Evolutionary conservation across 306 rosid genomes (phyloP).

Genomic region (Vigna reflexopilosa): DNA sequence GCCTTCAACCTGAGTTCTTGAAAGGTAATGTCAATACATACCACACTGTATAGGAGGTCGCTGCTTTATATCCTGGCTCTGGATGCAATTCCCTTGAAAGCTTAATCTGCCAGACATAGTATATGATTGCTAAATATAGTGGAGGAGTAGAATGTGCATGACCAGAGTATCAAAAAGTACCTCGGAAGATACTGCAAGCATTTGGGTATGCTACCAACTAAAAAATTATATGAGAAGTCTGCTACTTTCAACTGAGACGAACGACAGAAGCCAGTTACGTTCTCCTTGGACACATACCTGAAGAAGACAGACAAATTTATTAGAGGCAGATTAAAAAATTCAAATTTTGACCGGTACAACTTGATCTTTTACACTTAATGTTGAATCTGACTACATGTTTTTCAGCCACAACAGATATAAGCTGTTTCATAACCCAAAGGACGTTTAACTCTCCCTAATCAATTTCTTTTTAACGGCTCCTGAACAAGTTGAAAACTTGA

Average conservation of each 20-base stretch:
- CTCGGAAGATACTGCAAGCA: slow-evolving; percentile 90
- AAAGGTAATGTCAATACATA: slow-evolving; percentile 48
- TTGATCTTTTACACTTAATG: slow-evolving; percentile 20
- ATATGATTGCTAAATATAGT: slow-evolving; percentile 38
- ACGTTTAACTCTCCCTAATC: slow-evolving; percentile 10
- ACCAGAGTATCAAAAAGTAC: slow-evolving; percentile 53
- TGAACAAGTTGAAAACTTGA: not conserved
- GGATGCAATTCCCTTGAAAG: slow-evolving; percentile 95
- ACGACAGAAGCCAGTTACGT: slow-evolving; percentile 74
- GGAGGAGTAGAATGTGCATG: slow-evolving; percentile 32
- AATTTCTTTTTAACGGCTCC: slow-evolving; percentile 23
- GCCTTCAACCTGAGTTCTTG: slow-evolving; percentile 28
- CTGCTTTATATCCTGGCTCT: slow-evolving; percentile 64
- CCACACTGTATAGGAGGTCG: slow-evolving; percentile 76
- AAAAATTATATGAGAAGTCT: slow-evolving; percentile 88
- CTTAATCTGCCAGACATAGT: slow-evolving; percentile 60
- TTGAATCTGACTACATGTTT: slow-evolving; percentile 25
- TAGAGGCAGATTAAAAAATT: slow-evolving; percentile 40
- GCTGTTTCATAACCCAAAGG: slow-evolving; percentile 8
- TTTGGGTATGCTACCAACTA: slow-evolving; percentile 85
- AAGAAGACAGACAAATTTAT: slow-evolving; percentile 38
- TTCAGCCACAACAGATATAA: slow-evolving; percentile 12
- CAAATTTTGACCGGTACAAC: slow-evolving; percentile 25
- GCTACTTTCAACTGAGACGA: slow-evolving; percentile 70
- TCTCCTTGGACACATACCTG: slow-evolving; percentile 71